These are phyloP conservation scores for Sextonia rubra DNA, from an alignment of 164 flowering plant genomes.

Conservation along the genomic window DNA sequence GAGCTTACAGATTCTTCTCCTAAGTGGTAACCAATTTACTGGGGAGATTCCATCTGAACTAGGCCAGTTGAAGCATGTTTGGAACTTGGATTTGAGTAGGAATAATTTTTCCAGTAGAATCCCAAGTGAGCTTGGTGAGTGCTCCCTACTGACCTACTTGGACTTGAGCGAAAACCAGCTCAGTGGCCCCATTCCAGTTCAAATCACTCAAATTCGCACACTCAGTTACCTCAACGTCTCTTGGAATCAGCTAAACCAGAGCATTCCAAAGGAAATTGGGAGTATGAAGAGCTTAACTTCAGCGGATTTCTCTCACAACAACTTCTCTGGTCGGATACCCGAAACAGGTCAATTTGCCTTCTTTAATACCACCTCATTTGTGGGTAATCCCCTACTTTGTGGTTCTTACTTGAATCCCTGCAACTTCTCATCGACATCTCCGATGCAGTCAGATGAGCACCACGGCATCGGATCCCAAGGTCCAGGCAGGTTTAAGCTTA, in stretches of 20 bases:
- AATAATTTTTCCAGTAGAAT: constrained; percentile 58
- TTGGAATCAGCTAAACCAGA: constrained; percentile 41
- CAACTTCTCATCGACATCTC: constrained; percentile 25
- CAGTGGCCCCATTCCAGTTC: constrained; percentile 52
- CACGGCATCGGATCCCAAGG: constrained; percentile 22
- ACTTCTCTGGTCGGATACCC: constrained; percentile 59
- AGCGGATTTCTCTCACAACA: constrained; percentile 68
- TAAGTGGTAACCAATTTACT: constrained; percentile 42
- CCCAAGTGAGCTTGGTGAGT: constrained; percentile 46
- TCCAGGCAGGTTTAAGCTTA: constrained; percentile 46
- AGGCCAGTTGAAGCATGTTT: constrained; percentile 37
- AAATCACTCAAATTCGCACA: constrained; percentile 45
- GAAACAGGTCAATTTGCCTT: constrained; percentile 45
- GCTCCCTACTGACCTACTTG: constrained; percentile 40
- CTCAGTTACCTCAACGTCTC: constrained; percentile 62
- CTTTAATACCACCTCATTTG: constrained; percentile 58
- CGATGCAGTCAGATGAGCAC: constrained; percentile 16
- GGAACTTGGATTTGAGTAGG: constrained; percentile 41
- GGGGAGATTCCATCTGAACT: constrained; percentile 58
- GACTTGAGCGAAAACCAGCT: constrained; percentile 68
- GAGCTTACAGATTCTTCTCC: constrained; percentile 42
- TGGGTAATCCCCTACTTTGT: constrained; percentile 61
- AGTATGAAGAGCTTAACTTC: constrained; percentile 57
- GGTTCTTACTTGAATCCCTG: constrained; percentile 38
- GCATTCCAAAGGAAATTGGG: constrained; percentile 53